Base-by-base conservation (phyloP, 106 monocot genomes). In the Phalaenopsis equestris region DNA sequence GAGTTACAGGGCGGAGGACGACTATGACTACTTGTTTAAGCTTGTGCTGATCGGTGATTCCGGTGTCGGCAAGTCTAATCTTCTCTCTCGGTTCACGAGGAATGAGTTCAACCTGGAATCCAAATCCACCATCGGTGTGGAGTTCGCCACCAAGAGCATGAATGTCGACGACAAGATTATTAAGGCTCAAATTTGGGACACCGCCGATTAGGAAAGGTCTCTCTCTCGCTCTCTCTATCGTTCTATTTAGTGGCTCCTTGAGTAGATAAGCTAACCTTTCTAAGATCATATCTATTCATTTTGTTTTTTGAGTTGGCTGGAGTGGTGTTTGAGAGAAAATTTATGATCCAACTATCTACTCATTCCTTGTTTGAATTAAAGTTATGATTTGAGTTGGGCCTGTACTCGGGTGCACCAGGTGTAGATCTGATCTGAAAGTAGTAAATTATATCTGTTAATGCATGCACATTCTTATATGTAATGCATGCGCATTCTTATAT, bases 161-260 rank as follows among this genome's bases (percentile, higher is more conserved):
- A 78, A 83, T 48, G 92, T 94, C 19, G 94, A 94, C 56, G 92
- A 76, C 18, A 94, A 90, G 90, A 87, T 92, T 70, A 77, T 95
- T 83, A 95, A 95, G 87, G 92, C 94, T 12, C 94, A 94, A 88
- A 94, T 94, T 81, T 94, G 94, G 94, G 94, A 94, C 52, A 94
- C 94, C 21, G 94, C 94, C 72, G 94, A 92, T 18, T 92, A 94
- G 56, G 95, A 95, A 41, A 87, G 95, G 92, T 95, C 18, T 21
- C 43, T 45, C 43, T 30, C 43, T 45, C 43, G 3, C 43, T 45
- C 43, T 45, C 43, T 45, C 6, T 52, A 10, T 14, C 12, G 52
- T 52, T 52, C 12, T 12, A 12, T 19, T 75, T 65, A 8, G 9
- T 23, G 24, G 8, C 64, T 8, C 24, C 14, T 65, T 65, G 7